Evolutionary conservation across 1,284 basidiomycete species (phyloP), one percentile per base, ranked within the genome.

Genomic region (Papiliotrema laurentii): DNA sequence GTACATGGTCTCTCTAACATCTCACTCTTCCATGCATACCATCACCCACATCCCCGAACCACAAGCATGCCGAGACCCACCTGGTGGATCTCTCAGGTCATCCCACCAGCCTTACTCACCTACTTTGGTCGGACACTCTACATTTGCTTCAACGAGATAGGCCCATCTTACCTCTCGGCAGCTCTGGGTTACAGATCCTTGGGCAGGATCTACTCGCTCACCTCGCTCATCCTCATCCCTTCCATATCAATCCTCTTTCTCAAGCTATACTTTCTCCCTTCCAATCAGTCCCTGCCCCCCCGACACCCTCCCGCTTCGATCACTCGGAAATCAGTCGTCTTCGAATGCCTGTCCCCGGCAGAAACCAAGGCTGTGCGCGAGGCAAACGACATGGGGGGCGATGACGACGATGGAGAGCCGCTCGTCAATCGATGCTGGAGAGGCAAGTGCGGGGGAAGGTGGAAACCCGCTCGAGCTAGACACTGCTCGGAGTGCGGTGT

Each of bases 401-500:
- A 43, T 9, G 33, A 19, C 18, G 51, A 14, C 13, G 38, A 45
- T 19, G 25, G 44, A 18, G 50, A 45, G 19, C 55, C 56, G 11
- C 27, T 56, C 35, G 49, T 60, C 22, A 59, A 61, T 37, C 41
- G 58, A 38, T 67, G 59, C 45, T 61, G 54, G 40, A 62, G 56
- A 39, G 62, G 56, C 14, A 47, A 33, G 27, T 65, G 60, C 45
- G 43, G 40, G 5, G 66, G 62, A 2, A 27, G 66, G n/a, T 71
- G 67, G 65, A 69, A 70, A 38, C 69, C 69, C 1, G 61, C 63
- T 2, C 56, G 68, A 38, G 54, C 68, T 36, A 58, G 69, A 11
- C 70, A 72, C 49, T 73, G 71, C 44, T 63, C 62, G 3, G 59
- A 64, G 37, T 72, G 71, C 39, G 62, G 61, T 6, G 50, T 55